Conservation (phyloP, 2,329 filamentous ascomycete species). For the Claviceps citrina region DNA sequence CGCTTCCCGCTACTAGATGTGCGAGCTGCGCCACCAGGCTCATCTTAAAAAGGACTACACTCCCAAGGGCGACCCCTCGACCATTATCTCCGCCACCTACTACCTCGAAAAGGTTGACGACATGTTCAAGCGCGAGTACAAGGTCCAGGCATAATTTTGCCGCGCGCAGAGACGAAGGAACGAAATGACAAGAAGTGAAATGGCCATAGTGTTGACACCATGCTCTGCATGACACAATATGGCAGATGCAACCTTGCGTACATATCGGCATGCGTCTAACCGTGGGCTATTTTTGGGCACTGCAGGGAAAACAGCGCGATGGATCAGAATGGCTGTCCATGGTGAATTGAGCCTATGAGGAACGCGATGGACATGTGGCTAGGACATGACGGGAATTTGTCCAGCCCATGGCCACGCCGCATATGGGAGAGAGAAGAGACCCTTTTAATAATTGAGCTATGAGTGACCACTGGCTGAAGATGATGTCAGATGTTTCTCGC, state of each 20-base stretch:
- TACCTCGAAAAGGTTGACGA: conserved; percentile 70
- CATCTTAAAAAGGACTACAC: conserved; percentile 69
- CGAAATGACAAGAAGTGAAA: not conserved
- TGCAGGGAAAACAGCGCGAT: not conserved
- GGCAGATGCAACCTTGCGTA: not conserved
- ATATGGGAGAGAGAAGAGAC: not conserved
- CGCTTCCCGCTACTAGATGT: conserved; percentile 41
- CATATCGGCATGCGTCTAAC: conserved; percentile 4
- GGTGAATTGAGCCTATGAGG: conserved; percentile 7
- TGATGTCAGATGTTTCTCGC: not conserved
- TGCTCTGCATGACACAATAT: conserved; percentile 1
- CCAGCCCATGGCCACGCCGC: not conserved
- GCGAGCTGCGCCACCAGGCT: conserved; percentile 65
- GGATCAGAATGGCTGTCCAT: conserved; percentile 1
- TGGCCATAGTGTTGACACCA: conserved; percentile 4
- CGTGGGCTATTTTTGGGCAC: not conserved
- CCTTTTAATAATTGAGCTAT: conserved; percentile 7
- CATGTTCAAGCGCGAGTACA: conserved; percentile 72
- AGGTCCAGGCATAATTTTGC: conserved; percentile 49
- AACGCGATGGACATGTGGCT: conserved; percentile 4
- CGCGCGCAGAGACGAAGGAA: not conserved
- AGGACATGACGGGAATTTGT: conserved; percentile 5
- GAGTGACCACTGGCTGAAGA: not conserved
- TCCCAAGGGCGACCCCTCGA: conserved; percentile 52
- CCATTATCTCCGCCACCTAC: conserved; percentile 52